Evolutionary conservation across 169 alveolate species (phyloP).

Genomic region (Hepatocystis sp.): DNA sequence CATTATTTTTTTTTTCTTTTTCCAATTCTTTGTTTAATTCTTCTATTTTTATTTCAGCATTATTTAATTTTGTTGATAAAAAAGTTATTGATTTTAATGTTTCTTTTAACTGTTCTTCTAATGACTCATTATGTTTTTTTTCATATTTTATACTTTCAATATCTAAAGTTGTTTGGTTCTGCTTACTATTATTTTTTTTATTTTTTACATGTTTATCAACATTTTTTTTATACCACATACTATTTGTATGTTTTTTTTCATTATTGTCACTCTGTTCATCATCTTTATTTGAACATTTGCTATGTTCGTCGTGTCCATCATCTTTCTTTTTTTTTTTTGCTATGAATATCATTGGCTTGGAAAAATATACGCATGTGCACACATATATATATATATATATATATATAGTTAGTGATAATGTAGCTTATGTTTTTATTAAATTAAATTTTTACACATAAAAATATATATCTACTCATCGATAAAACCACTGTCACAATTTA

Average conservation of each 20-base stretch:
- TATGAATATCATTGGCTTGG: constrained; percentile 33
- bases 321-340: constrained; percentile 39
- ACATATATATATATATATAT: background rate
- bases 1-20: constrained; percentile 26
- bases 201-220: background rate
- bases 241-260: constrained; percentile 30
- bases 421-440: no score
- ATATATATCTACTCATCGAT: background rate
- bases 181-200: background rate
- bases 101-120: constrained; percentile 63
- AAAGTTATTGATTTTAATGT: constrained; percentile 38
- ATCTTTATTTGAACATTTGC: constrained; percentile 11
- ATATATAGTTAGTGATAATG: no score
- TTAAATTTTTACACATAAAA: no score
- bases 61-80: constrained; percentile 20
- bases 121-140: background rate
- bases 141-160: background rate
- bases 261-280: constrained; percentile 2
- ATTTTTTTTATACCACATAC: constrained; percentile 48
- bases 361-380: background rate
- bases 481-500: background rate
- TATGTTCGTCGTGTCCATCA: constrained; percentile 12
- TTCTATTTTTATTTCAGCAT: constrained; percentile 28
- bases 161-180: background rate
- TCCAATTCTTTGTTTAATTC: constrained; percentile 60